A percentile compares a stretch with the other conserved stretches of the same genome.
Evolutionary conservation across 306 rosid genomes (phyloP).

Genomic region (Cercis canadensis): DNA sequence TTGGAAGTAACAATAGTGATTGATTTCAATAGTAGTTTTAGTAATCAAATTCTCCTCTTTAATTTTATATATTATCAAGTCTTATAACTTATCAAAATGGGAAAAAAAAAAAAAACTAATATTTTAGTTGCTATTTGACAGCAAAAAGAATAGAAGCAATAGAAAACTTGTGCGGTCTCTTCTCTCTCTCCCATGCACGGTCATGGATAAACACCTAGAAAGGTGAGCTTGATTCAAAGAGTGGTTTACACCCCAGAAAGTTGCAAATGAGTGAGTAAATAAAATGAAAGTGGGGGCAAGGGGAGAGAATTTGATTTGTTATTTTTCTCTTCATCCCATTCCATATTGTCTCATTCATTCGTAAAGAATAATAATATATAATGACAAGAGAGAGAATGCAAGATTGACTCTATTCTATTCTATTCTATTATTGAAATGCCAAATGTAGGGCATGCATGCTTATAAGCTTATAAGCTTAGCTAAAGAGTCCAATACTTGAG

Average conservation of each 20-base stretch:
- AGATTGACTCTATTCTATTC: constrained; percentile 39
- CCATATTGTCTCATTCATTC: constrained; percentile 33
- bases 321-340: constrained; percentile 30
- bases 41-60: no score
- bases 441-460: constrained; percentile 7
- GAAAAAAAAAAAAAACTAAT: no score
- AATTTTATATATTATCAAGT: no score
- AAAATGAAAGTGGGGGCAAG: constrained; percentile 37
- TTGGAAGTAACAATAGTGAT: no score
- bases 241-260: constrained; percentile 45
- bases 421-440: constrained; percentile 34
- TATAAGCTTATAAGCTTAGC: neutral
- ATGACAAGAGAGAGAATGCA: constrained; percentile 28
- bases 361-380: constrained; percentile 2
- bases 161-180: no score
- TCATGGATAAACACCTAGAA: neutral
- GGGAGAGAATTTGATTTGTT: constrained; percentile 1
- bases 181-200: neutral
- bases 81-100: no score
- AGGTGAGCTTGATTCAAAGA: constrained; percentile 28
- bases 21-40: no score
- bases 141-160: neutral
- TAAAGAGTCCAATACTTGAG: constrained; percentile 8
- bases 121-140: neutral
- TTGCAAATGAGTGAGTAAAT: constrained; percentile 32